These are phyloP conservation scores for Trichosanthes truncata DNA, from an alignment of 306 rosid species.

Conservation along the genomic window DNA sequence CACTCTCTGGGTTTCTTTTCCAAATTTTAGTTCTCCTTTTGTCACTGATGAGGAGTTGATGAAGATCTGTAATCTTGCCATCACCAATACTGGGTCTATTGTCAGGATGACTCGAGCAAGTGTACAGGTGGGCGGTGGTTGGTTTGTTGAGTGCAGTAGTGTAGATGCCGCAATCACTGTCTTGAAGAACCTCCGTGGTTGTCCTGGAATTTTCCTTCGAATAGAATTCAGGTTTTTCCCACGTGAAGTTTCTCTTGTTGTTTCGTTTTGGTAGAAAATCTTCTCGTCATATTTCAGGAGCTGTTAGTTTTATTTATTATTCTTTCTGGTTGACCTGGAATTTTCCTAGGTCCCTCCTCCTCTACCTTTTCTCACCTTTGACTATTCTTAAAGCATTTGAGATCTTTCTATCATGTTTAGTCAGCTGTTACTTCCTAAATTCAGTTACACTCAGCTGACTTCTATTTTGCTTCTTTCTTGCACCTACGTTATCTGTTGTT, in stretches of 20 bases:
- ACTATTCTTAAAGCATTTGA: neutral
- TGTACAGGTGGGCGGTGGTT: slow-evolving; percentile 52
- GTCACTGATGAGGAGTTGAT: slow-evolving; percentile 60
- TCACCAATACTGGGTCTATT: slow-evolving; percentile 49
- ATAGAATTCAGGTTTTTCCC: slow-evolving; percentile 54
- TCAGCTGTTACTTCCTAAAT: neutral
- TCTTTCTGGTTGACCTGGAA: slow-evolving; percentile 16
- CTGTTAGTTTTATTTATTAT: neutral
- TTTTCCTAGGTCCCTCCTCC: slow-evolving; percentile 38
- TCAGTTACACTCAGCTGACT: neutral
- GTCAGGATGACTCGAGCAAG: slow-evolving; percentile 49
- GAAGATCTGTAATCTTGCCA: slow-evolving; percentile 52
- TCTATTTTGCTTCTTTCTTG: neutral
- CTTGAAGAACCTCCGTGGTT: slow-evolving; percentile 51
- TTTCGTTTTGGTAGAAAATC: neutral
- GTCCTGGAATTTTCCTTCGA: slow-evolving; percentile 66
- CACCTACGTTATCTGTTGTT: neutral
- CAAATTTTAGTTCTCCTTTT: slow-evolving; percentile 35
- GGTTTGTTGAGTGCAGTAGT: slow-evolving; percentile 70
- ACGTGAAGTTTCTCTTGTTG: neutral
- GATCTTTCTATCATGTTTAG: neutral
- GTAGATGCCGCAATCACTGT: slow-evolving; percentile 49
- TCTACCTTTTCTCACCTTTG: neutral
- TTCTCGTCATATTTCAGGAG: neutral
- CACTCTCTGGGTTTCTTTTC: slow-evolving; percentile 48